Percentiles rank a stretch among this genome's conserved stretches.
phyloP scores from a whole-genome alignment of 768 basidiomycete genomes.

The Inosperma sp. region DNA sequence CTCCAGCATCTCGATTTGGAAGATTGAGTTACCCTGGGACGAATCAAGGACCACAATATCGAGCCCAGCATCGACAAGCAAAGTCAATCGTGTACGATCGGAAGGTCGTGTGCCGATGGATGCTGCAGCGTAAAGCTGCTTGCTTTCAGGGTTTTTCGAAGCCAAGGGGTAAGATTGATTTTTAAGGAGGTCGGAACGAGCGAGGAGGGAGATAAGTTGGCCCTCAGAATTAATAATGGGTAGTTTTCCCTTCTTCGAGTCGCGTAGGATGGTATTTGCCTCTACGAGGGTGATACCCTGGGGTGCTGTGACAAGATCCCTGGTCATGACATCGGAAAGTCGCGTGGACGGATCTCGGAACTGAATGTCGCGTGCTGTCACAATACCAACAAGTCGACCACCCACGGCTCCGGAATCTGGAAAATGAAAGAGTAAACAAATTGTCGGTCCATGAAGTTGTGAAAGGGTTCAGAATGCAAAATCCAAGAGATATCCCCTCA shows the following conservation, averaged over 20 bases:
- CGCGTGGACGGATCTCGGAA: conserved; percentile 66
- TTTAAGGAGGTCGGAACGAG: conserved; percentile 95
- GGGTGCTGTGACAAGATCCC: conserved; percentile 75
- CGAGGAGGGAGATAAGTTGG: conserved; percentile 71
- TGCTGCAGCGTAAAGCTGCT: conserved; percentile 95
- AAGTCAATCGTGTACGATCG: conserved; percentile 77
- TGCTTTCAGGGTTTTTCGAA: conserved; percentile 83
- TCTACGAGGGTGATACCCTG: conserved; percentile 86
- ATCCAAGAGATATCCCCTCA: conserved; percentile 53
- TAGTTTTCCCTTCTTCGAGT: conserved; percentile 97
- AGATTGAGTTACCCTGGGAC: conserved; percentile 93
- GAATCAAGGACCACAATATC: conserved; percentile 96
- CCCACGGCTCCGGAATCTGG: conserved; percentile 87
- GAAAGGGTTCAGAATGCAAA: conserved; percentile 35
- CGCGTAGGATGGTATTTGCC: conserved; percentile 91
- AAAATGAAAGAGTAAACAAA: conserved; percentile 14
- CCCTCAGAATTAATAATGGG: conserved; percentile 58
- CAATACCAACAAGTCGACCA: conserved; percentile 92
- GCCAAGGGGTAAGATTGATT: conserved; percentile 96
- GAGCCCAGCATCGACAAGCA: conserved; percentile 90
- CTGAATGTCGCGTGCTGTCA: conserved; percentile 94
- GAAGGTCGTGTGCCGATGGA: conserved; percentile 89
- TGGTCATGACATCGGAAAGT: conserved; percentile 89
- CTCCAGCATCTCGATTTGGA: conserved; percentile 88
- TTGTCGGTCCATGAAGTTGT: conserved; percentile 6